Evolutionary conservation across 2,329 filamentous ascomycete genomes (phyloP), one percentile per base, ranked within the genome.

Genomic region (Cadophora gregata): DNA sequence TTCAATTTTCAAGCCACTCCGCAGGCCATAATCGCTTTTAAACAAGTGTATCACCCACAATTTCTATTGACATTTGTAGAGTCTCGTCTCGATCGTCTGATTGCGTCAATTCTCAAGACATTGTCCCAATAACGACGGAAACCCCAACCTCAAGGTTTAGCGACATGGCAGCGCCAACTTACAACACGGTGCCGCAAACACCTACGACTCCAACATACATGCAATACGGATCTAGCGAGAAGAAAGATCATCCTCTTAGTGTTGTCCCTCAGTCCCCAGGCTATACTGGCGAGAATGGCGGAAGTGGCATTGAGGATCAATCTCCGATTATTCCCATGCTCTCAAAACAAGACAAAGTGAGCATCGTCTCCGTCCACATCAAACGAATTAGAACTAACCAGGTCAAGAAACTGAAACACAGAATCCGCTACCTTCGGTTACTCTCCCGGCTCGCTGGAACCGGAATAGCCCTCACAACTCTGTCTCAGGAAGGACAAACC

Each of bases 391-490:
- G 10, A 8, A 21, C n/a, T 47, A 8, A 47, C 19, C n/a, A 3
- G n/a, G 7, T 47, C 19, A 21, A 47, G 50, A 53, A 53, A 53
- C 27, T 53, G 4, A 71, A 71, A 48, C 38, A 38, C 45, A 59
- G 51, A 48, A 71, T 69, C 42, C 59, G 67, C 25, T 51, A 55
- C 29, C 59, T 69, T 4, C 63, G 69, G 19, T 59, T 71, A 31
- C 38, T 68, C 47, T 47, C 63, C 14, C 65, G 67, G 6, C 24
- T 67, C n/a, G 42, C 53, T n/a, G 62, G 64, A n/a, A 69, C 65
- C 8, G 65, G 31, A n/a, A 53, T 71, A 33, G 67, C 67, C 2
- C 60, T 65, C 19, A 42, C 61, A 3, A 67, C 67, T 7, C 36
- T 64, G 8, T 24, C 53, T n/a, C 68, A 67, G 48, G 70, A 71